Percentiles rank a stretch among this genome's conserved stretches.
Conservation (phyloP, 305 asterid species). For the Solanum aculeatissimum region DNA sequence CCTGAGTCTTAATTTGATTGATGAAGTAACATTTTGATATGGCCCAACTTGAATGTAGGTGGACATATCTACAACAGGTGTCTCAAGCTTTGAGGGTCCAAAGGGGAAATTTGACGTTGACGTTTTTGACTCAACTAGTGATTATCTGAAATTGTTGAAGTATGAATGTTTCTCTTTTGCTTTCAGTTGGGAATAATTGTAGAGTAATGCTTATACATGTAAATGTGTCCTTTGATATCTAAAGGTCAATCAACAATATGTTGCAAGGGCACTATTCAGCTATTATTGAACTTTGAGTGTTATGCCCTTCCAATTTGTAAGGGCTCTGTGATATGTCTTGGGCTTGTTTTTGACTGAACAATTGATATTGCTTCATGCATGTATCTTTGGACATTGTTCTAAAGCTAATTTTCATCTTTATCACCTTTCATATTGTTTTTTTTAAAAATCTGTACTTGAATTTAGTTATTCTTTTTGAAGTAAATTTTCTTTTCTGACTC, state of each 20-base stretch:
- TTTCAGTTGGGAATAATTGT: background rate
- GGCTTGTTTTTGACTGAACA: background rate
- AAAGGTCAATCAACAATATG: background rate
- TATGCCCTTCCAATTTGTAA: slow-evolving; percentile 2
- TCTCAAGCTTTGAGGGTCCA: slow-evolving; percentile 77
- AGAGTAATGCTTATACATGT: background rate
- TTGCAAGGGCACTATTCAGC: background rate
- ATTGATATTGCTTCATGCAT: background rate
- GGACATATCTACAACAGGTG: slow-evolving; percentile 60
- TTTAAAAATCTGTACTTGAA: background rate
- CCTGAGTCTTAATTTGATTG: background rate
- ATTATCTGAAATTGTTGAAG: slow-evolving; percentile 75
- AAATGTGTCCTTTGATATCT: background rate
- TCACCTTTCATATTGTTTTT: background rate
- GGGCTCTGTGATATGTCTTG: background rate
- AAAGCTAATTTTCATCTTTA: background rate
- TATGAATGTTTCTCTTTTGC: slow-evolving; percentile 20
- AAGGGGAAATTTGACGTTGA: slow-evolving; percentile 89
- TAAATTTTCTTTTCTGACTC: slow-evolving; percentile 1
- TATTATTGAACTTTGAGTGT: background rate
- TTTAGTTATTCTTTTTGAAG: background rate
- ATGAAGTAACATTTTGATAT: background rate
- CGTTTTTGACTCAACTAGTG: slow-evolving; percentile 70
- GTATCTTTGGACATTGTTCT: background rate
- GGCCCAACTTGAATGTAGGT: slow-evolving; percentile 37